Percentiles rank a stretch among this genome's conserved stretches.
Conservation (phyloP, 148 eudicot species). For the Silene uniflora region DNA sequence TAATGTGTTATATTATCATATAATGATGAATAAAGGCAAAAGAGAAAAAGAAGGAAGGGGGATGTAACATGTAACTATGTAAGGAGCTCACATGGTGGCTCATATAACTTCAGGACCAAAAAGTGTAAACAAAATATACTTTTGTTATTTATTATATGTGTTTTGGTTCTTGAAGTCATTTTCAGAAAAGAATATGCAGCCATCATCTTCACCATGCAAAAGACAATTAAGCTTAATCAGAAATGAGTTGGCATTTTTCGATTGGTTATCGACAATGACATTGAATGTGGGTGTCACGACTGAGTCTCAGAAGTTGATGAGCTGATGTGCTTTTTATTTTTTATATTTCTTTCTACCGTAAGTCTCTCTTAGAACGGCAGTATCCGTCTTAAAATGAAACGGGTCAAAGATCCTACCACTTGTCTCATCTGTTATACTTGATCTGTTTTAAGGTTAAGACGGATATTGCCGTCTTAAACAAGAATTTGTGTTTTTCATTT, state of each 20-base stretch:
- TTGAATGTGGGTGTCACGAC: constrained; percentile 58
- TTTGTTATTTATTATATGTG: background rate
- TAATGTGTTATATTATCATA: constrained; percentile 15
- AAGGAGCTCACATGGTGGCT: constrained; percentile 47
- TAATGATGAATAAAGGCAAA: constrained; percentile 15
- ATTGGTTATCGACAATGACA: constrained; percentile 39
- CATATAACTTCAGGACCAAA: constrained; percentile 3
- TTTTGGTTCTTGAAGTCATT: constrained; percentile 37
- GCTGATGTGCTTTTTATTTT: background rate
- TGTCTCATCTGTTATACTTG: too few relatives aligned
- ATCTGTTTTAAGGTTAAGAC: too few relatives aligned
- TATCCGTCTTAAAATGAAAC: too few relatives aligned
- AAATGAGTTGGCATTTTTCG: constrained; percentile 37
- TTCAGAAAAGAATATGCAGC: constrained; percentile 46
- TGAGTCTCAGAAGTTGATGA: constrained; percentile 21
- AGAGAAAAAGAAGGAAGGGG: background rate
- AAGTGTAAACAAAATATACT: constrained; percentile 12
- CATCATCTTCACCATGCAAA: constrained; percentile 28
- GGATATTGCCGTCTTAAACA: too few relatives aligned
- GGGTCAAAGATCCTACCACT: too few relatives aligned
- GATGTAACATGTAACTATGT: constrained; percentile 44
- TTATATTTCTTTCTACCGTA: background rate
- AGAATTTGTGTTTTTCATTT: background rate
- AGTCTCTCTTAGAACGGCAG: too few relatives aligned
- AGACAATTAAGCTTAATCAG: constrained; percentile 30